Conservation (phyloP, 2,329 filamentous ascomycete genomes). For the Sordariomycetes sp. region DNA sequence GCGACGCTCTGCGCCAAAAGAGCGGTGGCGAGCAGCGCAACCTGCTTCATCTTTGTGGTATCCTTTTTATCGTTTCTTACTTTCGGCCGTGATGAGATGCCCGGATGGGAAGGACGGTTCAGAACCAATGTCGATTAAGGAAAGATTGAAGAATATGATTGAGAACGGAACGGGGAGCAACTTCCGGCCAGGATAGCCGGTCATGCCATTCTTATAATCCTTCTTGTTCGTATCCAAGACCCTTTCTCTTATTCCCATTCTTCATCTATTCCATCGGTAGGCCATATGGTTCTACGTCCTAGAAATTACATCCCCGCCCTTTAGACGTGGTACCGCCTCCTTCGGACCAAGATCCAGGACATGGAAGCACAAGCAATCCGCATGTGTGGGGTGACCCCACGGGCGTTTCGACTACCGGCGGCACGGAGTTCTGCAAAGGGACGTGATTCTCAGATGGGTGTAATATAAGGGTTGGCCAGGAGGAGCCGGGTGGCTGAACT, state of each 20-base stretch:
- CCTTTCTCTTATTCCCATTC: not conserved
- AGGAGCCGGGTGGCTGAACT: not conserved
- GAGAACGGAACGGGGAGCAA: not conserved
- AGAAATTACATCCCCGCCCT: not conserved
- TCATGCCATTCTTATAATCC: constrained; percentile 6
- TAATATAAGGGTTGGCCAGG: constrained; percentile 5
- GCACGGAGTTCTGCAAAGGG: not conserved
- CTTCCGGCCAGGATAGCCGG: not conserved
- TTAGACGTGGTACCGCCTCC: not conserved
- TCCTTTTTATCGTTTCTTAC: not conserved
- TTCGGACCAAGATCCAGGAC: not conserved
- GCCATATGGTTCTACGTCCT: not conserved
- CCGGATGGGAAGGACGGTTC: not conserved
- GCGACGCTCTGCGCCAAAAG: constrained; percentile 2
- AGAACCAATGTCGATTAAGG: constrained; percentile 1
- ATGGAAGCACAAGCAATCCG: not conserved
- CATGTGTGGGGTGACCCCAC: not conserved
- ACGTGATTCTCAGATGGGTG: no score
- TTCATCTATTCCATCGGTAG: constrained; percentile 10
- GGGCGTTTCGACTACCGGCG: constrained; percentile 1
- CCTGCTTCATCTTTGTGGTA: not conserved
- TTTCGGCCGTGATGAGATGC: not conserved
- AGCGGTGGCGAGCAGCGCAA: constrained; percentile 2
- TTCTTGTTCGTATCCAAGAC: constrained; percentile 8
- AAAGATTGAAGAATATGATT: not conserved